phyloP scores from a whole-genome alignment of 2,329 filamentous ascomycete genomes.

The Orbilia javanica region DNA sequence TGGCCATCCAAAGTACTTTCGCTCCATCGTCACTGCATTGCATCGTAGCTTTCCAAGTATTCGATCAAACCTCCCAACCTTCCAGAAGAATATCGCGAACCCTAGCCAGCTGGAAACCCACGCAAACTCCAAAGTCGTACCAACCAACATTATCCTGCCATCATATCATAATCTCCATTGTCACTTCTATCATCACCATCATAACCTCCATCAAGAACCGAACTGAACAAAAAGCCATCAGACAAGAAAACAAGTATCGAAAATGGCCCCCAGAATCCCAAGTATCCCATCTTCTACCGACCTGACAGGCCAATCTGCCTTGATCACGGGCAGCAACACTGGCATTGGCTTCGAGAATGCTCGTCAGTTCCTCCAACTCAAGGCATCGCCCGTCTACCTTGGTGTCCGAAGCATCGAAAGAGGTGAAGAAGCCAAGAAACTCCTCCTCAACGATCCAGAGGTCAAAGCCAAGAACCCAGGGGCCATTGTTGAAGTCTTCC shows the following conservation, averaged over 20 bases:
- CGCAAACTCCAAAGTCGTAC: not conserved
- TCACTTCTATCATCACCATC: not conserved
- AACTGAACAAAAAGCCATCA: not conserved
- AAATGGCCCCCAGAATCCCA: constrained; percentile 12
- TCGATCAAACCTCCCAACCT: not conserved
- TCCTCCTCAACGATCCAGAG: constrained; percentile 23
- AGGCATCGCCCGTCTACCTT: constrained; percentile 61
- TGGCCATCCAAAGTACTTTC: not conserved
- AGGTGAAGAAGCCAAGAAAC: constrained; percentile 50
- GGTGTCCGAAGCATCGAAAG: constrained; percentile 62
- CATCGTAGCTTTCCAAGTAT: not conserved
- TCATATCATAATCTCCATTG: not conserved
- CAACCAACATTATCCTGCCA: not conserved
- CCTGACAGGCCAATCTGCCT: constrained; percentile 13
- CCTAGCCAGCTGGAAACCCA: not conserved
- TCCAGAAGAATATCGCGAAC: not conserved
- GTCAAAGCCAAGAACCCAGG: constrained; percentile 36
- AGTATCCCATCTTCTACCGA: not conserved
- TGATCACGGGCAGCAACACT: constrained; percentile 24
- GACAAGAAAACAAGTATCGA: not conserved
- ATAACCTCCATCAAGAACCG: not conserved
- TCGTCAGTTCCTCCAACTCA: constrained; percentile 61
- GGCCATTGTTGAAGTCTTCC: constrained; percentile 57
- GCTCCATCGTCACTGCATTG: not conserved
- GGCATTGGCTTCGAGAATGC: constrained; percentile 62